Percentiles rank a stretch among this genome's conserved stretches.
Evolutionary conservation across 345 rosid genomes (phyloP).

Genomic region (Lagerstroemia speciosa): DNA sequence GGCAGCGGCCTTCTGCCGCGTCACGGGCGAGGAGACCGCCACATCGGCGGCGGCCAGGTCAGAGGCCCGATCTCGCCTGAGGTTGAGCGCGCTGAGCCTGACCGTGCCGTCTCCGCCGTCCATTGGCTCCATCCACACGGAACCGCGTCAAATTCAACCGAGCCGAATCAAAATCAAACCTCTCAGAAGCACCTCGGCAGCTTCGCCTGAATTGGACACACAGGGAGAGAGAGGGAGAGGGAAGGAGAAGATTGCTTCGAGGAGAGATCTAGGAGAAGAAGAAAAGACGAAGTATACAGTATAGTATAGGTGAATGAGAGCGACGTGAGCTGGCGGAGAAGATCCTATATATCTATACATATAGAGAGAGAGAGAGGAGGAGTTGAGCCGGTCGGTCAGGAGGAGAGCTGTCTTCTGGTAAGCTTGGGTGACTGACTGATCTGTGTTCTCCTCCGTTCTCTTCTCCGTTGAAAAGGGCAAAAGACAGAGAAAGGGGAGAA

Average conservation of each 20-base stretch:
- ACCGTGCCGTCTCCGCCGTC: constrained; percentile 87
- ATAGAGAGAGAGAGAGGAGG: no score
- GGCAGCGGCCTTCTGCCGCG: constrained; percentile 86
- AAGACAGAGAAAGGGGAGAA: no score
- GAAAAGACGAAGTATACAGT: background rate
- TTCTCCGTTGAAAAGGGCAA: no score
- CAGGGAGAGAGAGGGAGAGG: constrained; percentile 6
- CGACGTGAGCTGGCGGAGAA: no score
- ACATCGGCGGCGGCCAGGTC: constrained; percentile 53
- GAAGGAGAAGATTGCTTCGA: constrained; percentile 9
- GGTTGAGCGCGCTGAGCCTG: constrained; percentile 50
- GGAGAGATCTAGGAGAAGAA: constrained; percentile 22
- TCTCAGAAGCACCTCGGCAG: background rate
- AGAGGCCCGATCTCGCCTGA: constrained; percentile 48
- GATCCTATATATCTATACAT: no score
- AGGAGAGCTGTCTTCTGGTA: no score
- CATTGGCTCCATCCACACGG: constrained; percentile 19
- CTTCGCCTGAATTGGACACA: background rate
- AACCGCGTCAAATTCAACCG: constrained; percentile 1
- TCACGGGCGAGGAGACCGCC: constrained; percentile 83
- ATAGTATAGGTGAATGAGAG: no score
- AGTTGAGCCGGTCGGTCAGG: no score
- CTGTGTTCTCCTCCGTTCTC: no score
- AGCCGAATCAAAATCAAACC: background rate
- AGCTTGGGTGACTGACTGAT: no score